Evolutionary conservation across 2,329 filamentous ascomycete genomes (phyloP).

Genomic region (Penicillium sp.): DNA sequence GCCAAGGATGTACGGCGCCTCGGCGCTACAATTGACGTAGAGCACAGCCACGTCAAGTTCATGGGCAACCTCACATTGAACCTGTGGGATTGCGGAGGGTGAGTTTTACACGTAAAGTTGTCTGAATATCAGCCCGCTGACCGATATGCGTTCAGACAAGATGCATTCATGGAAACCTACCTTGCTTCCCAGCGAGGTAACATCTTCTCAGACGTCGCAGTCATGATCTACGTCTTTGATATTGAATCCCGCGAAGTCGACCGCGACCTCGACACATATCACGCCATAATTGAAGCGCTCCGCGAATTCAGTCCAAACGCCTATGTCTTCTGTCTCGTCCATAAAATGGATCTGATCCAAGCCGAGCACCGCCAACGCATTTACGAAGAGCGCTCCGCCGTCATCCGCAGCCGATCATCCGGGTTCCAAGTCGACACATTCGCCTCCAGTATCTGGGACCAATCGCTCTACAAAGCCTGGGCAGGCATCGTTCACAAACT

Average conservation of each 20-base stretch:
- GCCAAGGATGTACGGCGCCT: conserved; percentile 90
- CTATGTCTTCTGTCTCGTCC: conserved; percentile 90
- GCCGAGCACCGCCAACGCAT: conserved; percentile 74
- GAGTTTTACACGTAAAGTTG: conserved; percentile 31
- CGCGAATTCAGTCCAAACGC: conserved; percentile 79
- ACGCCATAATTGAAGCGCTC: conserved; percentile 83
- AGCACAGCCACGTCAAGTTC: conserved; percentile 98
- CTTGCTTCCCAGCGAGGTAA: conserved; percentile 92
- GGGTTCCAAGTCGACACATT: conserved; percentile 80
- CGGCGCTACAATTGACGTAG: conserved; percentile 96
- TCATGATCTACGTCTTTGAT: conserved; percentile 98
- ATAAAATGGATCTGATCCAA: conserved; percentile 98
- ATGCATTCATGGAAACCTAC: conserved; percentile 98
- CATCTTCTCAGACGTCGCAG: conserved; percentile 94
- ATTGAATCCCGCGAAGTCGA: conserved; percentile 95
- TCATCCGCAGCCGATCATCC: conserved; percentile 75
- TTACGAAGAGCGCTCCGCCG: conserved; percentile 78
- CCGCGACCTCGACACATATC: conserved; percentile 88
- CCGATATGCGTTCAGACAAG: conserved; percentile 63
- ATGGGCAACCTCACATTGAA: conserved; percentile 96
- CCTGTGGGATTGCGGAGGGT: conserved; percentile 97
- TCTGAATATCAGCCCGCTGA: neutral
- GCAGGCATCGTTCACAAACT: conserved; percentile 96
- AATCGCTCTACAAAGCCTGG: conserved; percentile 97
- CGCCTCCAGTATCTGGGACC: conserved; percentile 97